Evolutionary conservation across 805 yeast genomes (phyloP), one percentile per base, ranked within the genome.

Genomic region (Wickerhamiella azymoides): DNA sequence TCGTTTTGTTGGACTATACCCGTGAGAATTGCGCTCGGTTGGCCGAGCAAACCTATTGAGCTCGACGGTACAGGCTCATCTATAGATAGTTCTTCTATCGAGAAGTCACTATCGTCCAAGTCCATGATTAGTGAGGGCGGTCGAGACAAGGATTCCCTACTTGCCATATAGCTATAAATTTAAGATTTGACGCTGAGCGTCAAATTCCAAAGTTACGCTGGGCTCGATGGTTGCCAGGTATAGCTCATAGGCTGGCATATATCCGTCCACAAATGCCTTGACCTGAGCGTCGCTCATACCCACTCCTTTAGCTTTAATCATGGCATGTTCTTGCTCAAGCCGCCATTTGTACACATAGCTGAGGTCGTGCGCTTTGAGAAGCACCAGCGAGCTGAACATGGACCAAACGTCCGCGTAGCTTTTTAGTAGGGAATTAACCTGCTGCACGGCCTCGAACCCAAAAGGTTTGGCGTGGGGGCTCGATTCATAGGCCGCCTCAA

Each of bases 241-340:
- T 17, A 88, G 56, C 50, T 75, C 72, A 55, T 89, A 89, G 32
- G 80, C 74, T 1, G 94, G 94, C 85, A 83, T 80, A 61, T 89
- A 89, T 49, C 94, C 71, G 49, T 80, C 76, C 10, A 89, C 79
- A 66, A 92, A 92, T 16, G 51, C 51, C 9, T 53, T 61, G 5
- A 89, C 95, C 54, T 80, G 72, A 1, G 58, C 68, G 53, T 83
- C 92, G 1, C 79, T 62, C 97, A 92, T 88, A 0, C 97, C 97
- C 1, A 54, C 44, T 0, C 94, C 95, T 19, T 61, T 67, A 9
- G 50, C 44, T 14, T 47, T 43, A 10, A 78, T 74, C 54, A 84
- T 62, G 2, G 65, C 71, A 48, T 79, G 79, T 55, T 85, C 95
- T 56, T 73, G 77, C 57, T 85, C 75, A 4, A 71, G 60, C 49